A percentile compares a stretch with the other conserved stretches of the same genome.
Evolutionary conservation across 1,284 basidiomycete genomes (phyloP).

Genomic region (Ceratobasidium sp.): DNA sequence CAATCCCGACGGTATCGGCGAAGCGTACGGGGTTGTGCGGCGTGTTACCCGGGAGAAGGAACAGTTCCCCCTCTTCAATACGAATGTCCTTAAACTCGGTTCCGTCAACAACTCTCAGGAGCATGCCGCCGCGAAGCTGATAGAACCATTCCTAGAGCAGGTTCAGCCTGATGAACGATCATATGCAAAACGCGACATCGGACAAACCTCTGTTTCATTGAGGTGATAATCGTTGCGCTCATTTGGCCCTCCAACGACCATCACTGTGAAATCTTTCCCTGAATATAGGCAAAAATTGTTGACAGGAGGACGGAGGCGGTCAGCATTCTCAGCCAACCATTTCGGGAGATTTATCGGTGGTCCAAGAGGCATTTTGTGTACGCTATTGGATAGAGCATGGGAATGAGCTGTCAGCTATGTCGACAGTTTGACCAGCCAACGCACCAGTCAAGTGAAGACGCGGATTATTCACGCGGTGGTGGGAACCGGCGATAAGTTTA

Average conservation of each 20-base stretch:
- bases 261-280: constrained; percentile 86
- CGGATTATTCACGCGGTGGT: constrained; percentile 3
- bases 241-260: constrained; percentile 94
- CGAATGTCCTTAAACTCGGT: constrained; percentile 87
- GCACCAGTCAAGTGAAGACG: neutral
- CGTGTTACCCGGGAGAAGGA: constrained; percentile 91
- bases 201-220: constrained; percentile 84
- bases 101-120: constrained; percentile 87
- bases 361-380: constrained; percentile 64
- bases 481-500: neutral
- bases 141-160: constrained; percentile 89
- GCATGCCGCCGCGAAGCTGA: constrained; percentile 91
- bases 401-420: neutral
- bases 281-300: constrained; percentile 91
- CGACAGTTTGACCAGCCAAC: neutral
- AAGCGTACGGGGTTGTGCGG: constrained; percentile 96
- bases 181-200: neutral
- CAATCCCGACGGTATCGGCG: constrained; percentile 92
- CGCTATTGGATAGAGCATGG: too few relatives aligned
- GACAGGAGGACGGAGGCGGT: constrained; percentile 87
- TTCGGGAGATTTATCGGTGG: constrained; percentile 84
- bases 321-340: constrained; percentile 83
- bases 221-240: constrained; percentile 91
- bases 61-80: constrained; percentile 97
- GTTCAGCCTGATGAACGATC: neutral